These are phyloP conservation scores for Metrosideros polymorpha DNA, from an alignment of 441 rosid genomes.

Conservation along the genomic window DNA sequence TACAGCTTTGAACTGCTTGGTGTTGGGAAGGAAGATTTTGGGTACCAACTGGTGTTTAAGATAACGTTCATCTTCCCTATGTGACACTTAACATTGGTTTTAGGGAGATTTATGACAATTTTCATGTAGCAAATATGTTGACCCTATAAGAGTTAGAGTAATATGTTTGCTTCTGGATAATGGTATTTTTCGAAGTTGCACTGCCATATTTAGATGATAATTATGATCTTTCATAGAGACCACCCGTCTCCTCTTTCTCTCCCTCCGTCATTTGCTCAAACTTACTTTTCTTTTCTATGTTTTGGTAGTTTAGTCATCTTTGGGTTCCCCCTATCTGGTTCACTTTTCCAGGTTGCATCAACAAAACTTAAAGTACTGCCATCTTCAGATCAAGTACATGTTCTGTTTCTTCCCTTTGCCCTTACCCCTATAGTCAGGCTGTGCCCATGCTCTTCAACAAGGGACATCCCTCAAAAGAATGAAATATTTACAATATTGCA, in stretches of 20 bases:
- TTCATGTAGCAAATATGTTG: not conserved
- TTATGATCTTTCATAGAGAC: not conserved
- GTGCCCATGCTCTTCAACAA: not conserved
- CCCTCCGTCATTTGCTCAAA: not conserved
- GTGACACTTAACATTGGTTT: not conserved
- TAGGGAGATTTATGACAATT: not conserved
- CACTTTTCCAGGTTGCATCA: not conserved
- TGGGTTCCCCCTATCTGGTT: not conserved
- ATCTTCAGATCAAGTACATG: not conserved
- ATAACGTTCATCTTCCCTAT: not conserved
- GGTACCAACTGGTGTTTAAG: not conserved
- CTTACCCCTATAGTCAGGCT: not conserved
- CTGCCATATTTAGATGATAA: not conserved
- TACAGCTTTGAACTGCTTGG: not conserved
- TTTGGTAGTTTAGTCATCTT: not conserved
- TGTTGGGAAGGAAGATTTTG: not conserved
- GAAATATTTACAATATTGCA: not conserved
- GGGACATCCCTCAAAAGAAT: not conserved
- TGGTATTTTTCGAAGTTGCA: not conserved
- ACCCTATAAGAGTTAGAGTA: not conserved
- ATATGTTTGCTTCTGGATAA: not conserved
- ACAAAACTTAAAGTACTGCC: not conserved
- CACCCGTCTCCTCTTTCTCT: not conserved
- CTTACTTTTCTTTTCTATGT: not conserved
- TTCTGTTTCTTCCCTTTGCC: not conserved